Conservation (phyloP, 805 yeast genomes). For the Ogataea populi-albae region DNA sequence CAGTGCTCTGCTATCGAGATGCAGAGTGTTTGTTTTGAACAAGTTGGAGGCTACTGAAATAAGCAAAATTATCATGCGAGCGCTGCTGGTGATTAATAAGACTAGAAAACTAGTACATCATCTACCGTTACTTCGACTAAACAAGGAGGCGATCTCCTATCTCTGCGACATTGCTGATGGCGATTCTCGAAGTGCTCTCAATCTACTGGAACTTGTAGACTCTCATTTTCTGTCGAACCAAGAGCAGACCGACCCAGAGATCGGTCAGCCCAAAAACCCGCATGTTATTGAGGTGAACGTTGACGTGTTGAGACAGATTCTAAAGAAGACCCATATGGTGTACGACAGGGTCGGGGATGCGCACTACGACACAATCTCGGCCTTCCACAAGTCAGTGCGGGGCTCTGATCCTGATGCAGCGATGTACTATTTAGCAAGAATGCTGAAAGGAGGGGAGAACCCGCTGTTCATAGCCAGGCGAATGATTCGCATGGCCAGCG, state of each 20-base stretch:
- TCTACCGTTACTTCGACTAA: slow-evolving; percentile 49
- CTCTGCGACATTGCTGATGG: slow-evolving; percentile 78
- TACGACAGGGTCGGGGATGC: slow-evolving; percentile 89
- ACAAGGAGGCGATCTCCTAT: slow-evolving; percentile 58
- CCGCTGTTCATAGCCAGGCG: slow-evolving; percentile 86
- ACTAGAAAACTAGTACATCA: slow-evolving; percentile 52
- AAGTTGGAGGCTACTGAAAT: slow-evolving; percentile 51
- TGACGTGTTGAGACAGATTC: slow-evolving; percentile 38
- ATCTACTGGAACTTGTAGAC: slow-evolving; percentile 71
- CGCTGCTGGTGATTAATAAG: slow-evolving; percentile 56
- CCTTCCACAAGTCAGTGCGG: slow-evolving; percentile 88
- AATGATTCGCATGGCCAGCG: slow-evolving; percentile 93
- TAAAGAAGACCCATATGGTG: slow-evolving; percentile 52
- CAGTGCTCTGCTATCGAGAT: slow-evolving; percentile 79
- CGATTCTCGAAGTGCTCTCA: slow-evolving; percentile 82
- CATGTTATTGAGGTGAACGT: slow-evolving; percentile 37
- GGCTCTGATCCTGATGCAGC: slow-evolving; percentile 92
- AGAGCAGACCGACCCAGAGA: slow-evolving; percentile 8
- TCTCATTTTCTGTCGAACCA: slow-evolving; percentile 39
- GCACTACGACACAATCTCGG: slow-evolving; percentile 94
- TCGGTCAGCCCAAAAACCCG: slow-evolving; percentile 14
- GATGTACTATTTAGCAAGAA: slow-evolving; percentile 76
- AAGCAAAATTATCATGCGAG: slow-evolving; percentile 50
- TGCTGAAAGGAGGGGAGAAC: slow-evolving; percentile 93
- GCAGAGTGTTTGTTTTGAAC: slow-evolving; percentile 71